Evolutionary conservation across 306 rosid genomes (phyloP).

Genomic region (Lablab purpureus): DNA sequence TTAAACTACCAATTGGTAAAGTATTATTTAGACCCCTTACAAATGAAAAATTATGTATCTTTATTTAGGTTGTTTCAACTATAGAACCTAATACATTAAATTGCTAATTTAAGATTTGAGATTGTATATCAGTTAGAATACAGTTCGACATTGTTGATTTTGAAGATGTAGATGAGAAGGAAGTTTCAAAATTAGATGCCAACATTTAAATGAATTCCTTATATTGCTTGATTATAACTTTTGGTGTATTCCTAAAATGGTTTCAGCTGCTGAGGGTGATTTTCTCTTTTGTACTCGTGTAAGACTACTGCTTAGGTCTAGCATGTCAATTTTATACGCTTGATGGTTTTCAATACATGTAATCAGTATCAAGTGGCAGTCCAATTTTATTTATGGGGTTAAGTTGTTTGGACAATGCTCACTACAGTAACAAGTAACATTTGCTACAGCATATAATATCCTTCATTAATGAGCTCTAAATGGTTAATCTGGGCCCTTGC

Average conservation of each 20-base stretch:
- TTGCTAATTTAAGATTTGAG: neutral
- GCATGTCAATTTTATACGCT: neutral
- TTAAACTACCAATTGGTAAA: neutral
- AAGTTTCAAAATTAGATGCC: no score
- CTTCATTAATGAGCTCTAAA: conserved; percentile 2
- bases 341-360: neutral
- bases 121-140: neutral
- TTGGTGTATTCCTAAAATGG: neutral
- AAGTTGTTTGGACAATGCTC: neutral
- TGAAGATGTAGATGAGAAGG: no score
- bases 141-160: neutral
- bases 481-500: neutral
- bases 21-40: neutral
- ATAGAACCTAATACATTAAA: neutral
- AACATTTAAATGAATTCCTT: neutral
- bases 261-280: neutral
- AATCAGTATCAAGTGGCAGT: neutral
- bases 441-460: neutral
- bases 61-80: no score
- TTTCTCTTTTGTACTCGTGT: neutral
- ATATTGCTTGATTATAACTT: neutral
- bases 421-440: neutral
- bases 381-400: neutral
- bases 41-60: neutral
- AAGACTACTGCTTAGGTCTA: neutral